Base-by-base conservation (phyloP, 2,329 filamentous ascomycete species). In the Colletotrichum sp. region DNA sequence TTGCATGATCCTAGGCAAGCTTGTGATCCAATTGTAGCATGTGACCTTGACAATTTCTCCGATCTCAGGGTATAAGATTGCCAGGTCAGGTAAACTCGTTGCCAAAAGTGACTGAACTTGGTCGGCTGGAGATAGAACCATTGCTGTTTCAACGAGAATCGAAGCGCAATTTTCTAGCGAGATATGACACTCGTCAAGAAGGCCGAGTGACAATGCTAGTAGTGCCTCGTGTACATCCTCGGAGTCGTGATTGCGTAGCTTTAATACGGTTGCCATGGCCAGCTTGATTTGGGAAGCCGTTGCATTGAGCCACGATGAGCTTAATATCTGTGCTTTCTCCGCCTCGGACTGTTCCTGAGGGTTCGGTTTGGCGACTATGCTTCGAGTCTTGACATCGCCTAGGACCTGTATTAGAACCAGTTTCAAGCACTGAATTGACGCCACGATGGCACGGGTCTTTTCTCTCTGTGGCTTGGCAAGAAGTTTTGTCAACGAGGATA, bases 1-100 rank as follows among this genome's bases (percentile, higher is more conserved):
- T 82, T 96, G 95, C 92, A 98, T 96, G 16, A 95, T 85, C 18
- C 96, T 91, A 7, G 96, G 93, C 21, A 99, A 89, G 55, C 95
- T 93, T 4, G 92, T 91, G 28, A 96, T 90, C 96, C 96, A 98
- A 68, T 92, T 93, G 82, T 96, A 94, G 1, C 98, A 88, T 1
- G 91, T 93, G 32, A 89, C 90, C 79, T 95, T 95, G 30, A 96
- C 86, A 4, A 91, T 86, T 26, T 94, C 92, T 5, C 89, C 86
- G 3, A 96, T 87, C 65, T 90, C 86, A 3, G 89, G 85, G 79
- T 95, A 92, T 13, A 93, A 91, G 52, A 86, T 89, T 7, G 93
- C 86, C 30, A 98, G 86, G 76, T 93, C 89, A 32, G 88, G 88
- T 6, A 98, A 83, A 65, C 84, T 88, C 2, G 90, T 91, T 57